Evolutionary conservation across 257 asterid genomes (phyloP), one percentile per base, ranked within the genome.

Genomic region (Penstemon eatonii): DNA sequence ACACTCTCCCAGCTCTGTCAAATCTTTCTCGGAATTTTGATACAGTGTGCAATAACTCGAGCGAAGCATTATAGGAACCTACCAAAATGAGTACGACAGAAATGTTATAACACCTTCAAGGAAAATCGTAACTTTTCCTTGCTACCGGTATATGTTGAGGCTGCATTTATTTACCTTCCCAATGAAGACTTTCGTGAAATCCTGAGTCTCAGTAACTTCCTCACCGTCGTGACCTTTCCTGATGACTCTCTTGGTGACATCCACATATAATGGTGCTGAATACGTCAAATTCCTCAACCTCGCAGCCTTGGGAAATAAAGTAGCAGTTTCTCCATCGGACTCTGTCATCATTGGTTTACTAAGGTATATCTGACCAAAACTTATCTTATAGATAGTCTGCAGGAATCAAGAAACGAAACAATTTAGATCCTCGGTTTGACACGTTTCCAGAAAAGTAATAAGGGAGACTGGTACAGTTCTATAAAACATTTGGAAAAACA

Each of bases 291-390:
- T 94, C 74, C 99, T 89, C 69, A 94, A 79, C 83, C 99, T 88
- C 47, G 99, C 99, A 78, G 99, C 99, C 79, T 94, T 94, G 25
- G 99, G 99, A 80, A 94, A 94, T 85, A 94, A 82, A 8, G 99
- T 94, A 18, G 99, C 96, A 51, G 96, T 94, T 77, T 94, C 99
- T 76, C 99, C 99, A 78, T 94, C 99, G 33, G 99, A 94, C 75
- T 93, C 97, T 7, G 99, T 94, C 99, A 94, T 89, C 99, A 94
- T 94, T 8, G 97, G 99, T 73, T 94, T 94, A 77, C 99, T 94
- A 71, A 94, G 85, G 67, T 94, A 91, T 68, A 94, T 94, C 80
- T 94, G 99, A 56, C 99, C 97, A 42, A 94, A 94, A 71, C 84
- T 79, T 57, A 94, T 94, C 85, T 91, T 90, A 73, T 89, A 91